Evolutionary conservation across 2,329 filamentous ascomycete species (phyloP).

Genomic region (Alternaria consortialis): DNA sequence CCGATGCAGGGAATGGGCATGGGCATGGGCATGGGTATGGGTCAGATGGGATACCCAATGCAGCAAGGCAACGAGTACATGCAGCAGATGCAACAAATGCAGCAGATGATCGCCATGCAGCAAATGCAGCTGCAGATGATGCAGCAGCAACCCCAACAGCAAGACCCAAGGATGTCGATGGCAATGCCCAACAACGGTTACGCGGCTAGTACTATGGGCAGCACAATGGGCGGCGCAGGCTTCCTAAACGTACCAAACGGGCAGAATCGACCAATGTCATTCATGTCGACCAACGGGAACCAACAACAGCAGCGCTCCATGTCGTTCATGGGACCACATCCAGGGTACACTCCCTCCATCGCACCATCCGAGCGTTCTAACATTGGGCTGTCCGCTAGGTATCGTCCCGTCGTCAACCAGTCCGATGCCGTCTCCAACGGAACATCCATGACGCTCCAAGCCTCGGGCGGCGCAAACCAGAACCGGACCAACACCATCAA

Average conservation of each 20-base stretch:
- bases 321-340: slow-evolving; percentile 37
- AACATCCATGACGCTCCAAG: slow-evolving; percentile 46
- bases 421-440: slow-evolving; percentile 42
- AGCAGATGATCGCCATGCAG: slow-evolving; percentile 47
- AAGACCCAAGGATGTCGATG: slow-evolving; percentile 39
- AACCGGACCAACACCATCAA: slow-evolving; percentile 35
- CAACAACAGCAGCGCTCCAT: slow-evolving; percentile 56
- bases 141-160: slow-evolving; percentile 44
- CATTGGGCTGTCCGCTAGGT: slow-evolving; percentile 86
- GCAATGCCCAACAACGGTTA: slow-evolving; percentile 31
- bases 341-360: slow-evolving; percentile 85
- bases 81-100: slow-evolving; percentile 85
- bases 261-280: slow-evolving; percentile 59
- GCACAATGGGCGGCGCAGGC: slow-evolving; percentile 34
- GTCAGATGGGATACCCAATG: slow-evolving; percentile 63
- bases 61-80: slow-evolving; percentile 77
- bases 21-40: slow-evolving; percentile 40
- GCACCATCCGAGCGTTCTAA: slow-evolving; percentile 96
- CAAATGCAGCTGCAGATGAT: slow-evolving; percentile 70
- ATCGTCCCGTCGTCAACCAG: slow-evolving; percentile 79
- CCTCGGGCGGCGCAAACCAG: slow-evolving; percentile 35
- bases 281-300: slow-evolving; percentile 52
- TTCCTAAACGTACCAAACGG: slow-evolving; percentile 42
- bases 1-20: slow-evolving; percentile 44
- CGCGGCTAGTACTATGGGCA: slow-evolving; percentile 33